Base-by-base conservation (phyloP, 2,329 filamentous ascomycete genomes). In the Harringtonia aguacate region DNA sequence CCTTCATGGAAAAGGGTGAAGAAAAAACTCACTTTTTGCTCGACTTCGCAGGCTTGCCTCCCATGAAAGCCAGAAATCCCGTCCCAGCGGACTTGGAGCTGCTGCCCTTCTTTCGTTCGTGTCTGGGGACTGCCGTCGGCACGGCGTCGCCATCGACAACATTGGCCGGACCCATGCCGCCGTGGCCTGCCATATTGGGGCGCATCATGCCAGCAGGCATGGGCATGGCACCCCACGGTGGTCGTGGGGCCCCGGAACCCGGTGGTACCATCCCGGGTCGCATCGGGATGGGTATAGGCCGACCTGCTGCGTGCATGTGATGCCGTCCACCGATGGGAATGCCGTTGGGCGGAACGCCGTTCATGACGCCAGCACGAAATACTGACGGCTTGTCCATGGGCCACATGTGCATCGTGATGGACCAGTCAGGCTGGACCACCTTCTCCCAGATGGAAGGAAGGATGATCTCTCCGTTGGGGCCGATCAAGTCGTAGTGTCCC, bases 401-500 rank as follows among this genome's bases (percentile, higher is more conserved):
- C 73, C 73, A 77, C 72, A 77, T 76, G 33, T 73, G 66, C 70
- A 74, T 74, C 10, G 65, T 72, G 45, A 73, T 67, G 36, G 72
- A 66, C 80, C 79, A 84, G 58, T 89, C 85, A 2, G 86, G 86
- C 60, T 90, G 74, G 41, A 92, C 69, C 36, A 86, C 81, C 53
- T 80, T 84, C 52, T 89, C 85, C 86, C 86, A 92, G 14, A 90
- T 77, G 46, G 79, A 72, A 7, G 85, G 84, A 34, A 92, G 75
- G 54, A 92, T 89, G 50, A 90, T 88, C 58, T 92, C 83, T 34
- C 82, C 82, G 53, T 86, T 78, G 5, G 86, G 84, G 0, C 84
- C 86, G 41, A 86, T 73, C 35, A 92, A 67, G 58, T 92, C 86
- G 60, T 88, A 92, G 56, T 86, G 83, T 1, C 86, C 84, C 46